Evolutionary conservation across 805 yeast genomes (phyloP), one percentile per base, ranked within the genome.

Genomic region (Saccharomyces jurei): DNA sequence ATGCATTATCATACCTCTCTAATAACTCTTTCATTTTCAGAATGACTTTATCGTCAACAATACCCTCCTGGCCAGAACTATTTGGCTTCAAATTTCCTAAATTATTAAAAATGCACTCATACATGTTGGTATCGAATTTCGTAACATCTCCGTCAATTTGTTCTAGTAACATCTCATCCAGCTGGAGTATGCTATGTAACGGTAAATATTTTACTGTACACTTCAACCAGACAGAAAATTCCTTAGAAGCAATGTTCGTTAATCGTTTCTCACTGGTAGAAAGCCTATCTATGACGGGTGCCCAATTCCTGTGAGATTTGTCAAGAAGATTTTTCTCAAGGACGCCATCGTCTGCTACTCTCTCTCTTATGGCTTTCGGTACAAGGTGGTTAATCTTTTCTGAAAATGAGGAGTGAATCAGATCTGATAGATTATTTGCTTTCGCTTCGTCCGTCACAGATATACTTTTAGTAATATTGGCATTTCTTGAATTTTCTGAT

Each of bases 161-260:
- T 25, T 60, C 60, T 41, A 60, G 28, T n/a, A 69, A 55, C 66
- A 67, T 63, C 21, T 52, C 49, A 49, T 68, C 71, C 31, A 68
- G 51, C 28, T 57, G 57, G 30, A 59, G 60, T 25, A 67, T 62
- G 46, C 56, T 66, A n/a, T 58, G 59, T 31, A 58, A 59, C n/a
- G 65, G 52, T n/a, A 68, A 56, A 10, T 52, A 48, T 17, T 57
- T 51, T 1, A 58, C 50, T 25, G 50, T 56, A 0, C 51, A 49
- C 10, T 59, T 29, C 13, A 67, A 26, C 49, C 56, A 55, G 47
- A 46, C 31, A 26, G 47, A n/a, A n/a, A 54, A 27, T 41, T 53
- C 26, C 51, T 52, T 50, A 22, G 17, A 21, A 14, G 56, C 25
- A 2, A 63, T 48, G 14, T 57, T 60, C 27, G 49, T 47, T 2